Percentiles rank a stretch among this genome's conserved stretches.
These are phyloP conservation scores for Auricularia cornea DNA, from an alignment of 768 basidiomycete genomes.

Conservation along the genomic window DNA sequence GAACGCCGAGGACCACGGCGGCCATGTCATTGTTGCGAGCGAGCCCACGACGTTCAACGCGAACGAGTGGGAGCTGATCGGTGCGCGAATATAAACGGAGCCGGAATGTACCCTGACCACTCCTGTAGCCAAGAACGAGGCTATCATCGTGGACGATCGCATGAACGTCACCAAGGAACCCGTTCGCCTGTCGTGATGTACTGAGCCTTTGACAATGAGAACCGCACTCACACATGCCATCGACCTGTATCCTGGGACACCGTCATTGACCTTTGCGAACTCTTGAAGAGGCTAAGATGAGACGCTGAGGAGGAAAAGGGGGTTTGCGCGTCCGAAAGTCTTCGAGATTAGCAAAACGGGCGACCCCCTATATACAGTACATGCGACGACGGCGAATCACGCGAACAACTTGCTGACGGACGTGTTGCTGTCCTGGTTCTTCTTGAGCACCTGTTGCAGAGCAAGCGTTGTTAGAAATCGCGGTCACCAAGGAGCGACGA, in stretches of 20 bases:
- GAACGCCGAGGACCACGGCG: conserved; percentile 22
- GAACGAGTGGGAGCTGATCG: conserved; percentile 23
- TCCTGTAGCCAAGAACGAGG: neutral
- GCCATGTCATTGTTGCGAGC: conserved; percentile 26
- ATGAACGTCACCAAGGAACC: neutral
- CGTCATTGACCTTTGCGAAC: too few relatives aligned
- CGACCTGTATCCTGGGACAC: too few relatives aligned
- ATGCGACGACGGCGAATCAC: conserved; percentile 27
- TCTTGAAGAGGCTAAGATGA: too few relatives aligned
- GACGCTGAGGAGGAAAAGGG: too few relatives aligned
- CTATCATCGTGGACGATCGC: neutral
- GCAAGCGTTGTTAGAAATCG: neutral
- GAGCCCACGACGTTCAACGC: conserved; percentile 26
- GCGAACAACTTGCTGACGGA: conserved; percentile 93
- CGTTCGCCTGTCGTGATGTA: too few relatives aligned
- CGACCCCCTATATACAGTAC: neutral
- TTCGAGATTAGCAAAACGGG: too few relatives aligned
- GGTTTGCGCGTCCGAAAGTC: too few relatives aligned
- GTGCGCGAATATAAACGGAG: neutral
- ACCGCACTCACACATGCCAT: too few relatives aligned
- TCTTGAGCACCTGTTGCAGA: conserved; percentile 66
- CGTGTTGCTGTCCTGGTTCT: conserved; percentile 92
- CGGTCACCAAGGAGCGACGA: neutral
- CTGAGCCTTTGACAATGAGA: too few relatives aligned
- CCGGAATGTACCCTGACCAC: neutral